Evolutionary conservation across 495 filamentous ascomycete species (phyloP).

Genomic region (Jackrogersella multiformis): DNA sequence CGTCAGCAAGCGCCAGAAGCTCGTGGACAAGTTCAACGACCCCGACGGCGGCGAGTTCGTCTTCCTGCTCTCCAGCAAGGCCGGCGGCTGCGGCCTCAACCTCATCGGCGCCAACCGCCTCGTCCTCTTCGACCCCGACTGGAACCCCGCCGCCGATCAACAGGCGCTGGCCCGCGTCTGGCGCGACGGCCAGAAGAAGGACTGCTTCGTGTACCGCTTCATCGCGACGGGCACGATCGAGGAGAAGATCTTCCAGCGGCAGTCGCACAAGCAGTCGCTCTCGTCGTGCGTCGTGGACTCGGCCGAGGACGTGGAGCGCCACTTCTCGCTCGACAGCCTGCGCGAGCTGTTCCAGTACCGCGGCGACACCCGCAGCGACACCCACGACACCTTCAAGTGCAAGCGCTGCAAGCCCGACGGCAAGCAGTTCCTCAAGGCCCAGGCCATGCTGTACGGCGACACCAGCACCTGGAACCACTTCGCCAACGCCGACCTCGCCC

Average conservation of each 20-base stretch:
- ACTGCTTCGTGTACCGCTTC: slow-evolving; percentile 99
- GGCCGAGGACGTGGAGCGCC: slow-evolving; percentile 94
- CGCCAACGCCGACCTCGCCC: slow-evolving; percentile 76
- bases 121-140: slow-evolving; percentile 97
- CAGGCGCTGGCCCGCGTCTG: slow-evolving; percentile 97
- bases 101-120: slow-evolving; percentile 97
- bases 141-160: slow-evolving; percentile 98
- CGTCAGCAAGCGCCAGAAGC: slow-evolving; percentile 94
- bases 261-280: slow-evolving; percentile 96
- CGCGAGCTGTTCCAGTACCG: slow-evolving; percentile 94
- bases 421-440: slow-evolving; percentile 84
- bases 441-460: slow-evolving; percentile 95
- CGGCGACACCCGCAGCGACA: slow-evolving; percentile 84
- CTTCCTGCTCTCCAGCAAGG: slow-evolving; percentile 95
- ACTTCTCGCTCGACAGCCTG: slow-evolving; percentile 89
- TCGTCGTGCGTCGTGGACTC: slow-evolving; percentile 98
- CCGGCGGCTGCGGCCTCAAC: slow-evolving; percentile 96
- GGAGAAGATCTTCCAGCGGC: slow-evolving; percentile 99
- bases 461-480: slow-evolving; percentile 99
- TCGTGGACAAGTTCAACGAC: slow-evolving; percentile 98
- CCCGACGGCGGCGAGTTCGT: slow-evolving; percentile 91
- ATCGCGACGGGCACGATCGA: slow-evolving; percentile 98
- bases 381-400: slow-evolving; percentile 99
- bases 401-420: slow-evolving; percentile 92
- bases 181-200: slow-evolving; percentile 99